Evolutionary conservation across 2,329 filamentous ascomycete genomes (phyloP).

Genomic region (Nemania serpens): DNA sequence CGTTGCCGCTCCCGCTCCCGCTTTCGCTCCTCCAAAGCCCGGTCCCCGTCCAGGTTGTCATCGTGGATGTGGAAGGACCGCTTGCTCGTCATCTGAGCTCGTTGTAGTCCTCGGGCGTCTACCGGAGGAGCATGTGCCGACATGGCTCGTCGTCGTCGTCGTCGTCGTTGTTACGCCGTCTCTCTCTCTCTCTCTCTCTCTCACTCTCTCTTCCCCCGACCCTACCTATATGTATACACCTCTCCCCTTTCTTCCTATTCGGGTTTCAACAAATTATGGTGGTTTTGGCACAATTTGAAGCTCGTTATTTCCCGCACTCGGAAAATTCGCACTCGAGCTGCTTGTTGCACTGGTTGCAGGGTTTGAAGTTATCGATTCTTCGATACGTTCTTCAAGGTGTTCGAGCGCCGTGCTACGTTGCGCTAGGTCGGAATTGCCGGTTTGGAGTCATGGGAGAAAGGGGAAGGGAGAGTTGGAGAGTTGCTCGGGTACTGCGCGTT

Average conservation of each 20-base stretch:
- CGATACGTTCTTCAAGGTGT: too few species aligned
- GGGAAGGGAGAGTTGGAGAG: too few species aligned
- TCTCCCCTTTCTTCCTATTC: constrained; percentile 3
- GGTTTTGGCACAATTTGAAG: not conserved
- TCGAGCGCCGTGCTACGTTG: too few species aligned
- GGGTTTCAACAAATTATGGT: not conserved
- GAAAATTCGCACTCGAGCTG: too few species aligned
- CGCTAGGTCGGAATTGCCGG: too few species aligned
- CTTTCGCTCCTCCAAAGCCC: not conserved
- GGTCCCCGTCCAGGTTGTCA: constrained; percentile 30
- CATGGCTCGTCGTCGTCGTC: constrained; percentile 17
- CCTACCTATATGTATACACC: not conserved
- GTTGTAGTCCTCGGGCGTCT: constrained; percentile 34
- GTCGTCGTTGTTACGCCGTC: too few species aligned
- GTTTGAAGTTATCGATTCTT: too few species aligned
- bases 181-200: too few species aligned
- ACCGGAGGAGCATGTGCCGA: constrained; percentile 20
- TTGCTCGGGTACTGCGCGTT: too few species aligned
- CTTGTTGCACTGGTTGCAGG: too few species aligned
- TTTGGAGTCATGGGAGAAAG: too few species aligned
- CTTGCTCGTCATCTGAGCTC: constrained; percentile 34
- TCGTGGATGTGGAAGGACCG: constrained; percentile 45
- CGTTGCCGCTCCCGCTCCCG: too few species aligned
- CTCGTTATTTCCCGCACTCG: not conserved
- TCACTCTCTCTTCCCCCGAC: not conserved